Conservation (phyloP, 805 yeast species). For the Ogataea neopini region DNA sequence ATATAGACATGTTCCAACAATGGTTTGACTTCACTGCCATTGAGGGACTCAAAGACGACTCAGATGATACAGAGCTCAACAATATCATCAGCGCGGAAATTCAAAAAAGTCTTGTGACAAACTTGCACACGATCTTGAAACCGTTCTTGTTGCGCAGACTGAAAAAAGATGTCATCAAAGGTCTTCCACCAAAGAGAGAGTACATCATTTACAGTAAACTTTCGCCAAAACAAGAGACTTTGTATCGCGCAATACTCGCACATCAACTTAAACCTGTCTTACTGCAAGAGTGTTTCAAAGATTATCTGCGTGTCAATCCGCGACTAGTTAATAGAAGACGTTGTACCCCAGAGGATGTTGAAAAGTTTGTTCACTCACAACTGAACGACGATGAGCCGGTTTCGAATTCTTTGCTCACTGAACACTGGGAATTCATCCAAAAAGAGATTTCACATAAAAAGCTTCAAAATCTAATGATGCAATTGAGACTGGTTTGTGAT, state of each 20-base stretch:
- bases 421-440: slow-evolving; percentile 34
- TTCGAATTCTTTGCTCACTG: slow-evolving; percentile 13
- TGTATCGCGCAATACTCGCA: slow-evolving; percentile 46
- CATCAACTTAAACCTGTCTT: slow-evolving; percentile 46
- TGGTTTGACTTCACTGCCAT: slow-evolving; percentile 88
- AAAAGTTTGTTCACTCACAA: slow-evolving; percentile 40
- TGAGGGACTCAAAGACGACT: slow-evolving; percentile 38
- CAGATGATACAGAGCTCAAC: slow-evolving; percentile 38
- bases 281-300: slow-evolving; percentile 48
- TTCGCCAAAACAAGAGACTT: slow-evolving; percentile 59
- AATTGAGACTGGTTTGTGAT: slow-evolving; percentile 78
- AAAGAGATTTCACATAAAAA: slow-evolving; percentile 50
- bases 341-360: slow-evolving; percentile 33
- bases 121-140: slow-evolving; percentile 81
- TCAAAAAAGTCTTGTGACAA: slow-evolving; percentile 64
- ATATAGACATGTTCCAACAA: slow-evolving; percentile 82
- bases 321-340: slow-evolving; percentile 22
- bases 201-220: slow-evolving; percentile 76
- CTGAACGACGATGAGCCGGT: slow-evolving; percentile 11
- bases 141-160: slow-evolving; percentile 86
- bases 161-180: slow-evolving; percentile 67
- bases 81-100: slow-evolving; percentile 57
- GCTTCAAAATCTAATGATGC: slow-evolving; percentile 75
- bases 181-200: slow-evolving; percentile 87
- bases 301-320: slow-evolving; percentile 48